A percentile compares a stretch with the other conserved stretches of the same genome.
These are phyloP conservation scores for Ochetophila trinervis DNA, from an alignment of 306 rosid species.

Conservation along the genomic window DNA sequence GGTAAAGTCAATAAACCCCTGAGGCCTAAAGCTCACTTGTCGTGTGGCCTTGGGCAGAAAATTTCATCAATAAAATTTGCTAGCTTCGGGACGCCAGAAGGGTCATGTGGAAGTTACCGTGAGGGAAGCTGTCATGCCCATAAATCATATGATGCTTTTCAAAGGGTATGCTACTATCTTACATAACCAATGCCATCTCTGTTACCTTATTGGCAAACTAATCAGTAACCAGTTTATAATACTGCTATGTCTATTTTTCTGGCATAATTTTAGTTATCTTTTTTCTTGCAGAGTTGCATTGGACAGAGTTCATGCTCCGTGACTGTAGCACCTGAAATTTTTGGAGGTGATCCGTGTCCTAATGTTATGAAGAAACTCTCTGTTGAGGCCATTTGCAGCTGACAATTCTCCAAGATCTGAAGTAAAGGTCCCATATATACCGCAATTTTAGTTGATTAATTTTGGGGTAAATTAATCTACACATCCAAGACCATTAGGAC, in stretches of 20 bases:
- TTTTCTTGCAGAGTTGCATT: slow-evolving; percentile 69
- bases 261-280: neutral
- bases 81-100: slow-evolving; percentile 93
- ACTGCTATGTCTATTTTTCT: neutral
- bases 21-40: slow-evolving; percentile 81
- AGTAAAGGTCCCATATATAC: slow-evolving; percentile 29
- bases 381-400: slow-evolving; percentile 88
- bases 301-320: slow-evolving; percentile 81
- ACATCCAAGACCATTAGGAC: slow-evolving; percentile 33
- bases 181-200: neutral
- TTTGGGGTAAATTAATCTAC: slow-evolving; percentile 28
- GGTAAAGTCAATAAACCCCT: slow-evolving; percentile 63
- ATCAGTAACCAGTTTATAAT: neutral
- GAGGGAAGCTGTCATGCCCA: slow-evolving; percentile 95
- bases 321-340: slow-evolving; percentile 67
- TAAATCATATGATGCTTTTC: slow-evolving; percentile 76
- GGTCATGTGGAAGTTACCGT: slow-evolving; percentile 73
- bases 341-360: slow-evolving; percentile 99
- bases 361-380: slow-evolving; percentile 89
- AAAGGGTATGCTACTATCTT: slow-evolving; percentile 51
- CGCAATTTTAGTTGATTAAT: slow-evolving; percentile 11
- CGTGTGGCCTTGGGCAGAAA: slow-evolving; percentile 80
- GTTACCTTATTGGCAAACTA: neutral
- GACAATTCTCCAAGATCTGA: slow-evolving; percentile 33
- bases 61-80: slow-evolving; percentile 88